phyloP scores from a whole-genome alignment of 2,329 filamentous ascomycete species.

The Pseudogymnoascus sp. region DNA sequence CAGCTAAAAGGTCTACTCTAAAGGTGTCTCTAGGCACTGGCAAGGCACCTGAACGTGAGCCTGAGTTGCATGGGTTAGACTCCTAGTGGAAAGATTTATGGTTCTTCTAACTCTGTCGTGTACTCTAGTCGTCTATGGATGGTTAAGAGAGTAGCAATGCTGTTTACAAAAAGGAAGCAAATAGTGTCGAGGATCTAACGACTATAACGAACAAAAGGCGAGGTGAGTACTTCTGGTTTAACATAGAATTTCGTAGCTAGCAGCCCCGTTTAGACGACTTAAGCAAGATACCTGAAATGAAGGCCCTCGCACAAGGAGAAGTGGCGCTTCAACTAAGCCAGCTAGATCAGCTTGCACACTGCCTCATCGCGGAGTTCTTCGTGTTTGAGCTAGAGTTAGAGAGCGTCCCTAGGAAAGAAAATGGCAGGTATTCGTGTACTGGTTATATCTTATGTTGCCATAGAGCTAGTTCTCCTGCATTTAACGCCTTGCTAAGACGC shows the following conservation, averaged over 20 bases:
- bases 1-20: conserved; percentile 16
- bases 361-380: conserved; percentile 20
- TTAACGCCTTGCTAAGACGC: conserved; percentile 16
- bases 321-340: conserved; percentile 16
- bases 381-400: conserved; percentile 19
- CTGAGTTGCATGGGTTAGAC: conserved; percentile 13
- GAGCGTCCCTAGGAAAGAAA: conserved; percentile 15
- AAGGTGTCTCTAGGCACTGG: conserved; percentile 17
- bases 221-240: conserved; percentile 14
- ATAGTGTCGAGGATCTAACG: conserved; percentile 9
- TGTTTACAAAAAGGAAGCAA: conserved; percentile 10
- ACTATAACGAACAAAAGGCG: conserved; percentile 12
- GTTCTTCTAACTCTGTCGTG: conserved; percentile 16
- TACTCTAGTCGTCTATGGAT: conserved; percentile 17
- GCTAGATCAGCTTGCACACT: conserved; percentile 17
- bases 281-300: conserved; percentile 19
- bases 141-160: conserved; percentile 15
- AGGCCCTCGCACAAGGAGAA: conserved; percentile 12
- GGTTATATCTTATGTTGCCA: conserved; percentile 20
- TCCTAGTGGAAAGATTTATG: conserved; percentile 19
- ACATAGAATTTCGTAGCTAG: conserved; percentile 18
- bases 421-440: conserved; percentile 17
- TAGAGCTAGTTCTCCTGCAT: conserved; percentile 12
- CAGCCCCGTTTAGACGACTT: background rate
- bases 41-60: conserved; percentile 15